Evolutionary conservation across 2,329 filamentous ascomycete genomes (phyloP).

Genomic region (Aschersonia sp.): DNA sequence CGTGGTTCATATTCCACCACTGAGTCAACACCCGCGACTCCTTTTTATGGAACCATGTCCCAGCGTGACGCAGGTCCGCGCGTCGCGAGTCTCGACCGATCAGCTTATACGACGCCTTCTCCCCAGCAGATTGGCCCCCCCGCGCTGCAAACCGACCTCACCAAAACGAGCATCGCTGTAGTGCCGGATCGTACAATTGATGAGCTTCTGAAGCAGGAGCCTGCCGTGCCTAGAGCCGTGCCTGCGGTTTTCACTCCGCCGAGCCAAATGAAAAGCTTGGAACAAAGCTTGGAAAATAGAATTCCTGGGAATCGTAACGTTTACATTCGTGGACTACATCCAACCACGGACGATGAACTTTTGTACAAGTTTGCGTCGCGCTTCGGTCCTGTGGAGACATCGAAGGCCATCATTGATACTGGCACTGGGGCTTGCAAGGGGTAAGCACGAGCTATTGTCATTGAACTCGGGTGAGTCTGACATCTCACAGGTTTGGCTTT

Average conservation of each 20-base stretch:
- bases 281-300: slow-evolving; percentile 88
- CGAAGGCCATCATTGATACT: slow-evolving; percentile 96
- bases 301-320: slow-evolving; percentile 89
- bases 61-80: slow-evolving; percentile 46
- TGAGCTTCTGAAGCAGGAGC: slow-evolving; percentile 57
- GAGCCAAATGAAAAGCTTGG: slow-evolving; percentile 76
- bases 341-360: slow-evolving; percentile 87
- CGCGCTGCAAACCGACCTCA: slow-evolving; percentile 22
- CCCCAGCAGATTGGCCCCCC: slow-evolving; percentile 39
- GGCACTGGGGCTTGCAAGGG: slow-evolving; percentile 91
- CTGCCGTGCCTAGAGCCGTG: slow-evolving; percentile 72
- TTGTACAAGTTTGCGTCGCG: slow-evolving; percentile 68
- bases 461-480: slow-evolving; percentile 5
- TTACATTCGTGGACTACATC: slow-evolving; percentile 91
- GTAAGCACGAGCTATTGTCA: slow-evolving; percentile 30
- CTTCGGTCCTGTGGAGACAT: slow-evolving; percentile 89
- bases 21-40: slow-evolving; percentile 51
- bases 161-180: slow-evolving; percentile 25
- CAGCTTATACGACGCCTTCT: slow-evolving; percentile 53
- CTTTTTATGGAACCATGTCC: slow-evolving; percentile 43
- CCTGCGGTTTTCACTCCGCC: slow-evolving; percentile 77
- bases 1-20: slow-evolving; percentile 55
- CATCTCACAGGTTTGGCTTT: slow-evolving; percentile 67
- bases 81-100: slow-evolving; percentile 44
- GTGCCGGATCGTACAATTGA: slow-evolving; percentile 40